Evolutionary conservation across 1,284 basidiomycete species (phyloP), one percentile per base, ranked within the genome.

Genomic region (Naganishia liquefaciens): DNA sequence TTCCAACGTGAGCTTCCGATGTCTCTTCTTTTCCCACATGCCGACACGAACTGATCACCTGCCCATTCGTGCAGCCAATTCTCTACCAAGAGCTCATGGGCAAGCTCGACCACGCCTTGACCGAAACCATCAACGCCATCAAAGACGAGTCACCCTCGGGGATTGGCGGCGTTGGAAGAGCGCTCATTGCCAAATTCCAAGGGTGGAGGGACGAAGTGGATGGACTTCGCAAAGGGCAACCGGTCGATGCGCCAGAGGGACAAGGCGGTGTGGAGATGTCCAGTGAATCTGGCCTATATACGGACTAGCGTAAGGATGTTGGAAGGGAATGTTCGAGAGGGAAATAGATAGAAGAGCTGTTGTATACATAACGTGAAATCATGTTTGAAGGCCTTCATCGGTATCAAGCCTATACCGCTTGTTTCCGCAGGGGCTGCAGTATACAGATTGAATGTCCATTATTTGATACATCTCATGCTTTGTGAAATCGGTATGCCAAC

Each of bases 121-220:
- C 75, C 0, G 68, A 67, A 17, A 72, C 73, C 19, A 74, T 77
- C 53, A 68, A 74, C 28, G 64, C 71, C 33, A 71, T 77, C 68
- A 55, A 75, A 33, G 73, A 73, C 40, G 76, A 77, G 61, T 63
- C 68, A 2, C 67, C 64, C 7, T 70, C 70, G 0, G 74, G 74
- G 2, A 28, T 76, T 23, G 74, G 75, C 13, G 70, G 68, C 9
- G 69, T 70, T 1, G 76, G 68, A 5, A 70, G 76, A 61, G 71
- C 70, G 2, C 63, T 77, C 30, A 72, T 73, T 25, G 55, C 52
- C 15, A 69, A 70, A 47, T 64, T 77, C 27, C 68, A 73, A 63
- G 66, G 46, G 11, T 75, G 74, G 73, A 62, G 72, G 21, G 70
- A 69, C 25, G 76, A 77, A 64, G 62, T 74, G 17, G 73, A 74